Evolutionary conservation across 345 rosid genomes (phyloP).

Genomic region (Schrenkiella parvula): DNA sequence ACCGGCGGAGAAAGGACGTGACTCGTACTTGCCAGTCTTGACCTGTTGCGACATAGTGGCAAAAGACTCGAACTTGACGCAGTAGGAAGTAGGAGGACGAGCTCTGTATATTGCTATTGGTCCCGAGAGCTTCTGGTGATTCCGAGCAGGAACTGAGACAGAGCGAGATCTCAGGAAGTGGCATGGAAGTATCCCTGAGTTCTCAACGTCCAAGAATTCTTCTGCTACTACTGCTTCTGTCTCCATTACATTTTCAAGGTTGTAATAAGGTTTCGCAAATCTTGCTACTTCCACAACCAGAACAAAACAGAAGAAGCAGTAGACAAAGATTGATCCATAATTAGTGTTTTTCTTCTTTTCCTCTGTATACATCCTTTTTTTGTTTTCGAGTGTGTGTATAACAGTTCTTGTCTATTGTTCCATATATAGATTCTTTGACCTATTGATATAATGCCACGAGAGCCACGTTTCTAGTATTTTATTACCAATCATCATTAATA

Average conservation of each 20-base stretch:
- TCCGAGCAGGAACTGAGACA: background rate
- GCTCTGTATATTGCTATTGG: background rate
- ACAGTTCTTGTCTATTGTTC: no score
- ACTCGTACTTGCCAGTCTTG: background rate
- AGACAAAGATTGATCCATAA: background rate
- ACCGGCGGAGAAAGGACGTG: background rate
- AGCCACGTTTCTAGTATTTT: no score
- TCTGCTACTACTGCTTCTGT: background rate
- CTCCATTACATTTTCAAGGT: background rate
- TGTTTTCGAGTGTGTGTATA: no score
- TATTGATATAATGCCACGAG: no score
- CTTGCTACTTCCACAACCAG: background rate
- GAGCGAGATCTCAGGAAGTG: background rate
- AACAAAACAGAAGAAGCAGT: background rate
- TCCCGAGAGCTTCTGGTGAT: background rate
- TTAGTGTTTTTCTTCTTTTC: background rate
- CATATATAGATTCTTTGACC: no score
- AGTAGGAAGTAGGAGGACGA: background rate
- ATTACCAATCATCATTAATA: no score
- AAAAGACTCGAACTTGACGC: background rate
- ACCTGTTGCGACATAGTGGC: background rate
- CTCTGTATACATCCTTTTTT: background rate
- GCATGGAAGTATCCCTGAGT: background rate
- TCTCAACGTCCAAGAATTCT: background rate
- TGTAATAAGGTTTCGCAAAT: background rate